These are phyloP conservation scores for Cladosporium halotolerans DNA, from an alignment of 2,329 filamentous ascomycete species.

Conservation along the genomic window DNA sequence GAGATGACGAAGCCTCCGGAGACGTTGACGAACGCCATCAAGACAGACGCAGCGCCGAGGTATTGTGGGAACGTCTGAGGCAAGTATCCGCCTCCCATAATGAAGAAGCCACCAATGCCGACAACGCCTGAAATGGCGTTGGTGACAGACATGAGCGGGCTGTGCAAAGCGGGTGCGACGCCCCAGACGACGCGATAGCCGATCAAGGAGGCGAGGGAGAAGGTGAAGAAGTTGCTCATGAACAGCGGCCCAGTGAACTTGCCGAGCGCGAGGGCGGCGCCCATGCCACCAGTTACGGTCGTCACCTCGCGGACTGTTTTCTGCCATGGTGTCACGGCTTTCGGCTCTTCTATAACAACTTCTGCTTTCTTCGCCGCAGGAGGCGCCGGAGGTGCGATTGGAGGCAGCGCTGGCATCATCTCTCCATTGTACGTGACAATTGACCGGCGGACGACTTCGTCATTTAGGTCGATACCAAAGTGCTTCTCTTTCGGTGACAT, in stretches of 20 bases:
- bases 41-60: conserved; percentile 72
- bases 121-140: conserved; percentile 91
- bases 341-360: conserved; percentile 50
- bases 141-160: conserved; percentile 85
- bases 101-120: conserved; percentile 79
- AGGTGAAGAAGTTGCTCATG: conserved; percentile 83
- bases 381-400: conserved; percentile 54
- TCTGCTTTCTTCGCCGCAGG: conserved; percentile 44
- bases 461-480: conserved; percentile 72
- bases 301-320: conserved; percentile 70
- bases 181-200: conserved; percentile 88
- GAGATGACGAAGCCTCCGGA: conserved; percentile 86
- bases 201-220: conserved; percentile 75
- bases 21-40: conserved; percentile 82
- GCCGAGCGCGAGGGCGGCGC: conserved; percentile 65
- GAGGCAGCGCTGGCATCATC: conserved; percentile 68
- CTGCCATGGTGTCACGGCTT: conserved; percentile 75
- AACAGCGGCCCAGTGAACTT: conserved; percentile 77
- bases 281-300: conserved; percentile 70
- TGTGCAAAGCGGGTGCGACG: conserved; percentile 75
- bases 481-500: conserved; percentile 71
- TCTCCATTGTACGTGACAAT: conserved; percentile 76
- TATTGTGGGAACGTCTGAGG: conserved; percentile 72
- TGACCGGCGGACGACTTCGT: conserved; percentile 79
- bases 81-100: conserved; percentile 74